Base-by-base conservation (phyloP, 768 basidiomycete species). In the Cystobasidium ongulense region DNA sequence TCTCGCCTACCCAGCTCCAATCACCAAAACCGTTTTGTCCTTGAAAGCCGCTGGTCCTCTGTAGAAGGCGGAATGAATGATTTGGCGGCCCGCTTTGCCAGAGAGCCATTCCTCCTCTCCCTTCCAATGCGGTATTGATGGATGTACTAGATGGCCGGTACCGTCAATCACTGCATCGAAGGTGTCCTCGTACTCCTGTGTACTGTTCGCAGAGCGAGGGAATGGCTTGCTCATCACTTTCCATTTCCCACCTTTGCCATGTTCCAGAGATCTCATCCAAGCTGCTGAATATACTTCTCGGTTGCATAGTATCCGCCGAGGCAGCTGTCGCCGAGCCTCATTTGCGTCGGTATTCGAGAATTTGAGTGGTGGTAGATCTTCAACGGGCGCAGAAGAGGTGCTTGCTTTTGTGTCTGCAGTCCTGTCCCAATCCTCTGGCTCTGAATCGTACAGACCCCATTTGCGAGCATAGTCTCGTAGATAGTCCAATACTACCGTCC, bases 371-470 rank as follows among this genome's bases (percentile, higher is more conserved):
- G 46, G 46, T n/a, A 50, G 3, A 3, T 11, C 21, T 50, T 50
- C 46, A 50, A n/a, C 18, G 18, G 46, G 46, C 21, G n/a, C 46
- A 21, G 3, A n/a, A 3, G 46, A 50, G 3, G 46, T 21, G 46
- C 4, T 31, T 15, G 27, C 33, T 35, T 59, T 13, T 35, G 57
- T 15, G 29, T 4, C 2, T 7, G 25, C 53, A n/a, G 53, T 11
- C 38, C 10, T 13, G 25, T 59, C n/a, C 68, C 68, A 71, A 31
- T 71, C 68, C 2, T 54, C 53, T 36, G 43, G 8, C 10, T 71
- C 68, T n/a, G 68, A 71, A 25, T 61, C 29, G 68, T 71, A 71
- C 10, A 71, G 54, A 18, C 68, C 68, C 68, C 68, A 71, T 36
- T 29, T 54, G n/a, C 38, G 68, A 11, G 68, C 68, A 36, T 71